These are phyloP conservation scores for Fusarium falciforme DNA, from an alignment of 2,329 filamentous ascomycete species.

Conservation along the genomic window DNA sequence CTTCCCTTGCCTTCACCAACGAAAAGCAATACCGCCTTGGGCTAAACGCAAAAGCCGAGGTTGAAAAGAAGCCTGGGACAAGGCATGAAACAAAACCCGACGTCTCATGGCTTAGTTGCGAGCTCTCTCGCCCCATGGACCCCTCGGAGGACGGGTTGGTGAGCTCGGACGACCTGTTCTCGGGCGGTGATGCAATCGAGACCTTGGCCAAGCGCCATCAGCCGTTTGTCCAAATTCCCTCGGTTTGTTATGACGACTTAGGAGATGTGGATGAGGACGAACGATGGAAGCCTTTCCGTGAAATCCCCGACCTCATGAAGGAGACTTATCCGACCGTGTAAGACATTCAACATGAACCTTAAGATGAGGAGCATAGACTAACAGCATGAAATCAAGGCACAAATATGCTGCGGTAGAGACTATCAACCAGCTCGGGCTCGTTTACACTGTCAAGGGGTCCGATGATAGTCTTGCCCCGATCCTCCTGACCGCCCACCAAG, in stretches of 20 bases:
- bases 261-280: constrained; percentile 62
- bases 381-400: constrained; percentile 44
- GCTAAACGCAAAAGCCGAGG: not conserved
- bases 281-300: constrained; percentile 63
- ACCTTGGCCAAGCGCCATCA: constrained; percentile 60
- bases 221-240: constrained; percentile 63
- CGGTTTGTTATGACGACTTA: constrained; percentile 65
- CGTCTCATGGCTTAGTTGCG: constrained; percentile 27
- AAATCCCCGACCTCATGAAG: constrained; percentile 58
- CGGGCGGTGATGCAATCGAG: constrained; percentile 41
- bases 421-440: constrained; percentile 69
- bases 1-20: not conserved
- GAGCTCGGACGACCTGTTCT: constrained; percentile 44
- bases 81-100: not conserved
- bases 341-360: constrained; percentile 14
- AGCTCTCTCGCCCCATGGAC: constrained; percentile 44
- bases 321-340: constrained; percentile 60
- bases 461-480: constrained; percentile 57
- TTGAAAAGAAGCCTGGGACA: not conserved
- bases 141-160: constrained; percentile 44
- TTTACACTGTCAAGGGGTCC: constrained; percentile 68
- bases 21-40: not conserved
- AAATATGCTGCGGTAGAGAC: constrained; percentile 58
- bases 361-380: not conserved
- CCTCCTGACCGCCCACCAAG: constrained; percentile 54